phyloP scores from a whole-genome alignment of 345 rosid species.

The Cardamine resedifolia region DNA sequence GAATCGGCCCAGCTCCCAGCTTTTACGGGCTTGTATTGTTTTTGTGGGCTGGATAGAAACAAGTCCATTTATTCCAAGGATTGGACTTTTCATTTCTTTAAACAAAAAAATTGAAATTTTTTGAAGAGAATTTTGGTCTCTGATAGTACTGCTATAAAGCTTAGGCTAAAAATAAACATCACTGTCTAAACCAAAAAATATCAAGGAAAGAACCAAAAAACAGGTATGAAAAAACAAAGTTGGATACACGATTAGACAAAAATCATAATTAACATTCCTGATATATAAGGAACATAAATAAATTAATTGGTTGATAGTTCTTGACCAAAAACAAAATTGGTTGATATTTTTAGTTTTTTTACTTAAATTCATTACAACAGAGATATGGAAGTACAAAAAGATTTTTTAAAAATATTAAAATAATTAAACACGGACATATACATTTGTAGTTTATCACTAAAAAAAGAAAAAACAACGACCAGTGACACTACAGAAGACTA shows the following conservation, averaged over 20 bases:
- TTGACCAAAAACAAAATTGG: background rate
- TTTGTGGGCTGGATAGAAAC: background rate
- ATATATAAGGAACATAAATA: background rate
- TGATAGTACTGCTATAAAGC: background rate
- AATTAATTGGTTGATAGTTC: background rate
- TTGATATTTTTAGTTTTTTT: background rate
- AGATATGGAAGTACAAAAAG: background rate
- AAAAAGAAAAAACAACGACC: background rate
- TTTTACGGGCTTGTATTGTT: background rate
- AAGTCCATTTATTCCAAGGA: background rate
- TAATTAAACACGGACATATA: background rate
- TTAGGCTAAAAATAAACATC: background rate
- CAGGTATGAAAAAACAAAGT: background rate
- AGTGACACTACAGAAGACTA: background rate
- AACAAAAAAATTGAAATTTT: background rate
- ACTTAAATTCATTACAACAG: background rate
- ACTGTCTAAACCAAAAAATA: background rate
- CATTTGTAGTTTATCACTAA: background rate
- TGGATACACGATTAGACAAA: background rate
- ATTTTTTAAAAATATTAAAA: background rate
- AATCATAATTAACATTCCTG: background rate
- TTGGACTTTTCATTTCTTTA: background rate
- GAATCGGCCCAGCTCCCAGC: constrained; percentile 7
- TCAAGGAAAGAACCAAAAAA: background rate
- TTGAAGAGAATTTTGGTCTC: background rate